Evolutionary conservation across 179 eudicot species (phyloP).

Genomic region (Spinacia oleracea): DNA sequence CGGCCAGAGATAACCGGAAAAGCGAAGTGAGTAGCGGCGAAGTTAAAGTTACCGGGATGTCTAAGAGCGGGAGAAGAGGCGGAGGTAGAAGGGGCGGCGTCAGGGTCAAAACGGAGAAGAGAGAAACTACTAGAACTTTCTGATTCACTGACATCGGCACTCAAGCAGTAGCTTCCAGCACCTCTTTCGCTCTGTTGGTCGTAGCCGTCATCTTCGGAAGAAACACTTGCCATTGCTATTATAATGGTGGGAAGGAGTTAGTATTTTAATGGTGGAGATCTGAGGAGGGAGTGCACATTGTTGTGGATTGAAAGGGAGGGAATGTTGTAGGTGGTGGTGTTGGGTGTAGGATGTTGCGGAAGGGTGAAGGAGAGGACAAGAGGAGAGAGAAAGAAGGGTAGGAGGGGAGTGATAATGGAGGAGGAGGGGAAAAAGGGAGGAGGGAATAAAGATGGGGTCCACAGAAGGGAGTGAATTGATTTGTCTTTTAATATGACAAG

Average conservation of each 20-base stretch:
- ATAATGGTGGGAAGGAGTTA: no score
- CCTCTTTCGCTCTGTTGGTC: conserved; percentile 26
- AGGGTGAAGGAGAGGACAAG: not conserved
- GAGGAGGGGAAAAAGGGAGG: not conserved
- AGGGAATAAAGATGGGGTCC: not conserved
- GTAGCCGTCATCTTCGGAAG: conserved; percentile 41
- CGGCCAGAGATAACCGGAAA: conserved; percentile 58
- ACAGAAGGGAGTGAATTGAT: no score
- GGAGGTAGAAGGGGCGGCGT: conserved; percentile 45
- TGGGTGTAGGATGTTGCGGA: not conserved
- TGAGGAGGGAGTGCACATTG: no score
- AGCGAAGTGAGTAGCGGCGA: conserved; percentile 7
- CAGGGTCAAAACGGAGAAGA: conserved; percentile 29
- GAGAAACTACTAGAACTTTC: conserved; percentile 62
- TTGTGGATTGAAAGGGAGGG: no score
- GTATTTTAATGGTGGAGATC: no score
- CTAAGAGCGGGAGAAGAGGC: conserved; percentile 44
- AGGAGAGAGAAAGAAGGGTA: not conserved
- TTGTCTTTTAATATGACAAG: not conserved
- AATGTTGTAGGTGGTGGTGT: not conserved
- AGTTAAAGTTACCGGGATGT: conserved; percentile 9
- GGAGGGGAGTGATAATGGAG: not conserved
- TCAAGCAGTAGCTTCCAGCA: conserved; percentile 53
- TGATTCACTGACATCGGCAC: conserved; percentile 87
- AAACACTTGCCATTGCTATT: conserved; percentile 33